Percentiles rank a stretch among this genome's conserved stretches.
Evolutionary conservation across 768 basidiomycete genomes (phyloP).

Genomic region (Baorangia bicolor): DNA sequence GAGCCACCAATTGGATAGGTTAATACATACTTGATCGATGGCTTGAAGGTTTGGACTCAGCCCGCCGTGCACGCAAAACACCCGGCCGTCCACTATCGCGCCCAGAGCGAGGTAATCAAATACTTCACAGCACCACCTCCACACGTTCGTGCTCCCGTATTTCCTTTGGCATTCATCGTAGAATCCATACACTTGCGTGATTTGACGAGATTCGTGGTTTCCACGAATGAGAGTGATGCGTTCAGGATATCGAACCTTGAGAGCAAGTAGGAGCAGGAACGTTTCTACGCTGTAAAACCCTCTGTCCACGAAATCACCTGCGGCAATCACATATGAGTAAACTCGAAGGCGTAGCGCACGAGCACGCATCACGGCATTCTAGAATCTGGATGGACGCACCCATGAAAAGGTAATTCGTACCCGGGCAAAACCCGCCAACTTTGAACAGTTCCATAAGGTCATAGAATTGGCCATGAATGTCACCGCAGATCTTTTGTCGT

Average conservation of each 20-base stretch:
- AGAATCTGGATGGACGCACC: slow-evolving; percentile 45
- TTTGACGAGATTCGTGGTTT: slow-evolving; percentile 97
- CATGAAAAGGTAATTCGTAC: slow-evolving; percentile 97
- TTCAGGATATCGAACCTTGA: slow-evolving; percentile 97
- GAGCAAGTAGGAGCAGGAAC: slow-evolving; percentile 88
- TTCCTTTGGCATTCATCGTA: slow-evolving; percentile 97
- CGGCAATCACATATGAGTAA: slow-evolving; percentile 8
- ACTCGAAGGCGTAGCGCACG: slow-evolving; percentile 2
- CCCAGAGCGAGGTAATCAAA: slow-evolving; percentile 96
- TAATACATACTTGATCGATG: slow-evolving; percentile 77
- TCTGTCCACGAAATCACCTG: slow-evolving; percentile 97
- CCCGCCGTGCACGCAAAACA: slow-evolving; percentile 97
- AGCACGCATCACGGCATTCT: neutral
- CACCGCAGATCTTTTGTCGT: slow-evolving; percentile 74
- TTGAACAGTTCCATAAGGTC: slow-evolving; percentile 96
- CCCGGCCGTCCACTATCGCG: slow-evolving; percentile 94
- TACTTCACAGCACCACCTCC: slow-evolving; percentile 98
- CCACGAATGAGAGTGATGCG: slow-evolving; percentile 96
- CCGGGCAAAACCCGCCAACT: slow-evolving; percentile 88
- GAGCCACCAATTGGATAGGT: slow-evolving; percentile 15
- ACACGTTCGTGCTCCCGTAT: slow-evolving; percentile 91
- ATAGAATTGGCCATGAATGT: slow-evolving; percentile 97
- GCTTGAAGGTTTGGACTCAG: slow-evolving; percentile 84
- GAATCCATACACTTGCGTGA: slow-evolving; percentile 94
- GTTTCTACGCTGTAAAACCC: slow-evolving; percentile 98